These are phyloP conservation scores for Eimeria necatrix DNA, from an alignment of 169 alveolate genomes.

Conservation along the genomic window DNA sequence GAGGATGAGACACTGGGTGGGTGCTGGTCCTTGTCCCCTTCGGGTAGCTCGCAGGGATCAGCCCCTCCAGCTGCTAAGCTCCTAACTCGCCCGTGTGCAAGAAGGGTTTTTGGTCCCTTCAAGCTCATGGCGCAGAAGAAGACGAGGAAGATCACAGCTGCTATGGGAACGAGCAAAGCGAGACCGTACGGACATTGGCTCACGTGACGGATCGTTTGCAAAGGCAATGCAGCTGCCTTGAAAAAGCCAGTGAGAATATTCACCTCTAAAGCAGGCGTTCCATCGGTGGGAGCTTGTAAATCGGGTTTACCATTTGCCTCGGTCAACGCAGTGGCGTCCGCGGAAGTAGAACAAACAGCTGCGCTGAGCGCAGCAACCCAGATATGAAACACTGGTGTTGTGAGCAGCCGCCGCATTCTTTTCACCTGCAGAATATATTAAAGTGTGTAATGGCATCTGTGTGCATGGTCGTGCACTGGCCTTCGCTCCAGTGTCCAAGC, in stretches of 20 bases:
- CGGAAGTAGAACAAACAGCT: background rate
- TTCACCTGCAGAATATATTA: background rate
- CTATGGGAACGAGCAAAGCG: background rate
- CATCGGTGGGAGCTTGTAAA: background rate
- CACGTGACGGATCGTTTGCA: background rate
- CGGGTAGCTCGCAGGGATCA: background rate
- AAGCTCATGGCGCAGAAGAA: background rate
- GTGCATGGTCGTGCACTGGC: slow-evolving; percentile 15
- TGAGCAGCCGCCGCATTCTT: background rate
- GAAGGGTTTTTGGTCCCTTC: background rate
- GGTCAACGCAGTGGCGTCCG: background rate
- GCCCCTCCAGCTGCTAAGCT: background rate
- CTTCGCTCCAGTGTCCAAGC: too few species aligned
- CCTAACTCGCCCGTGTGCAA: background rate
- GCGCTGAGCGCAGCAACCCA: background rate
- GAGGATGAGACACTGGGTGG: too few species aligned
- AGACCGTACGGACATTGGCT: background rate
- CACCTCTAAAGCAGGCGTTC: background rate
- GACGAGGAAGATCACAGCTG: slow-evolving; percentile 31
- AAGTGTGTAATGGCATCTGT: background rate
- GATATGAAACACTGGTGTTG: background rate
- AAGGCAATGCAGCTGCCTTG: background rate
- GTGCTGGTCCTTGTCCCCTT: background rate
- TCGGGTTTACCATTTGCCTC: background rate
- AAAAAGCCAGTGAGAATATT: background rate